These are phyloP conservation scores for Saccharomycopsis fibuligera DNA, from an alignment of 805 yeast genomes.

Conservation along the genomic window DNA sequence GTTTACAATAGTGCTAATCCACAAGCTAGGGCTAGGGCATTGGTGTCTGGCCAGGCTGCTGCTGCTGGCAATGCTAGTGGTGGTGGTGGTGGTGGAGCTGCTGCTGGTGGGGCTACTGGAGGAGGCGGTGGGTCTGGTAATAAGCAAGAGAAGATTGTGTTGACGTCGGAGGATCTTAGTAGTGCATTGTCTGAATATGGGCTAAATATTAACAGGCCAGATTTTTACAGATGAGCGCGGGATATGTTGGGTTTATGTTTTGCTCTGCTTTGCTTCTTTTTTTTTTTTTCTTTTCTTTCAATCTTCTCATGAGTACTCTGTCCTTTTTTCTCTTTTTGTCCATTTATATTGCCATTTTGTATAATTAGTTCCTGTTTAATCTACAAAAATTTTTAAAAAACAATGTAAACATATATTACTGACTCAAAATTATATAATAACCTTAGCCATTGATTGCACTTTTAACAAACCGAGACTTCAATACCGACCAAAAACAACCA, in stretches of 20 bases:
- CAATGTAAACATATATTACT: no score
- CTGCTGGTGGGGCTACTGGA: constrained; percentile 31
- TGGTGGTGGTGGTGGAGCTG: constrained; percentile 30
- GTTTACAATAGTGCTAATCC: constrained; percentile 85
- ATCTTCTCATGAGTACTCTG: no score
- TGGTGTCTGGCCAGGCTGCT: constrained; percentile 49
- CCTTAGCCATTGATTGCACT: no score
- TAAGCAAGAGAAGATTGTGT: constrained; percentile 69
- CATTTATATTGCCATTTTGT: neutral
- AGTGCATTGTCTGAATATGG: constrained; percentile 93
- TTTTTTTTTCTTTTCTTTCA: neutral
- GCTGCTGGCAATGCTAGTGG: constrained; percentile 30
- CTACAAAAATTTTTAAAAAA: no score
- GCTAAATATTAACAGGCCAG: constrained; percentile 83
- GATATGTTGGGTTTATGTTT: neutral
- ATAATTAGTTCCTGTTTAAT: neutral
- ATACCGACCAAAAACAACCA: no score
- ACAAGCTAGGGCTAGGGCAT: constrained; percentile 74
- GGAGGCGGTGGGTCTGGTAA: constrained; percentile 34
- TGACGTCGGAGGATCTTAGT: constrained; percentile 89
- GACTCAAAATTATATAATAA: no score
- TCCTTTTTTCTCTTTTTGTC: neutral
- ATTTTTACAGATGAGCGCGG: constrained; percentile 67
- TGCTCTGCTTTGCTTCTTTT: no score
- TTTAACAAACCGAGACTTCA: no score